These are phyloP conservation scores for Lasiodiplodia hormozganensis DNA, from an alignment of 2,329 filamentous ascomycete genomes.

Conservation along the genomic window DNA sequence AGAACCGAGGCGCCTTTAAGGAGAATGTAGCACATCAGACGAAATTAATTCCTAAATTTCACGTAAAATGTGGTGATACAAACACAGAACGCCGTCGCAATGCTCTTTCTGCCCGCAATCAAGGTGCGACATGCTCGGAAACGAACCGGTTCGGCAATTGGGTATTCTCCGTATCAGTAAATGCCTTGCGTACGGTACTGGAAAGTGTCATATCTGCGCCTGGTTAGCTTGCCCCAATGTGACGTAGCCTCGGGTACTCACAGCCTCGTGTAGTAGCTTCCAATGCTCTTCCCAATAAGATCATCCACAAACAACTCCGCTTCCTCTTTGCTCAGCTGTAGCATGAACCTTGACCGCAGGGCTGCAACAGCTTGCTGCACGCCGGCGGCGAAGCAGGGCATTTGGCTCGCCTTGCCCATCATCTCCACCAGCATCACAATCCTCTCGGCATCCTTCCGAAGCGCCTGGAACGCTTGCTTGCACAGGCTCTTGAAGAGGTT, in stretches of 20 bases:
- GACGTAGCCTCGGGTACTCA: conserved; percentile 53
- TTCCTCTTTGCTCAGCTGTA: conserved; percentile 82
- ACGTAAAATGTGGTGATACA: conserved; percentile 17
- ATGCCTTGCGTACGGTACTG: conserved; percentile 89
- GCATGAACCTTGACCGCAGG: conserved; percentile 76
- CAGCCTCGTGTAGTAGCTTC: conserved; percentile 87
- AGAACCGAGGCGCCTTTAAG: background rate
- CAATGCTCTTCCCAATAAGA: conserved; percentile 79
- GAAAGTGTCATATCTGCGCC: conserved; percentile 77
- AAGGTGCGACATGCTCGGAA: conserved; percentile 11
- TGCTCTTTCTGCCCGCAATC: conserved; percentile 18
- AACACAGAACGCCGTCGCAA: conserved; percentile 23
- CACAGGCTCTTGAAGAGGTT: conserved; percentile 79
- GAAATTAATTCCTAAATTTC: background rate
- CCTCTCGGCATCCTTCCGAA: conserved; percentile 79
- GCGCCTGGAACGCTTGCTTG: conserved; percentile 83
- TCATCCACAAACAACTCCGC: conserved; percentile 84
- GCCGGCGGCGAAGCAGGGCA: conserved; percentile 82
- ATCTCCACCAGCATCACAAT: conserved; percentile 83
- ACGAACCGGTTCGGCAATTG: conserved; percentile 17
- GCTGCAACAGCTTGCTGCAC: conserved; percentile 73
- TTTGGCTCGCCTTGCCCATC: conserved; percentile 83
- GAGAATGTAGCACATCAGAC: no score
- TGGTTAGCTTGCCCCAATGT: background rate
- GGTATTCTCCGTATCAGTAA: conserved; percentile 61